Base-by-base conservation (phyloP, 2,329 filamentous ascomycete genomes). In the Byssoonygena ceratinophila region DNA sequence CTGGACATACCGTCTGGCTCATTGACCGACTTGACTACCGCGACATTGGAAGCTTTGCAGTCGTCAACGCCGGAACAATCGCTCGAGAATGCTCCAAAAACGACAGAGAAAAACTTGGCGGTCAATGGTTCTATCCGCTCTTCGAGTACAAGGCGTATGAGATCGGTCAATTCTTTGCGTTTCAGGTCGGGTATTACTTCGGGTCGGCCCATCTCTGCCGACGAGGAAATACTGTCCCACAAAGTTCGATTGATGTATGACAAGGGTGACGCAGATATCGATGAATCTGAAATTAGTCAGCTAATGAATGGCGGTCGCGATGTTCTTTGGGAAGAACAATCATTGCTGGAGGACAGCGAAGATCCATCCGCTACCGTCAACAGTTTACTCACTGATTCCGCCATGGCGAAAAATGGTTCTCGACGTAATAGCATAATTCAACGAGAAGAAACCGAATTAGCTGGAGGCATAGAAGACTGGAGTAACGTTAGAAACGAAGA, bases 391-490 rank as follows among this genome's bases (percentile, higher is more conserved):
- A 59, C 61, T 2, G 61, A 65, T n/a, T 56, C 59, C 9, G 59
- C 63, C 25, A 1, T 58, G 60, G 3, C 66, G 66, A 20, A 53
- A 27, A 47, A 16, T 57, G 27, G 61, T 53, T 44, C 67, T 62
- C 46, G 43, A 16, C 46, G 66, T 58, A 59, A 61, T 44, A 66
- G 62, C 18, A 58, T 64, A 29, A 72, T 75, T 53, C 66, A 69
- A 46, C 71, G 75, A 57, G 76, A 81, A 57, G 69, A 74, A 9
- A 69, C 72, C 46, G 81, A 83, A 64, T 65, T 77, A 29, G 80
- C 80, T 20, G 81, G 81, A 6, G 81, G 81, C 1, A 74, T 82
- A 46, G 81, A 84, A 57, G 80, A 83, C 58, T 84, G 80, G 80
- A 73, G 78, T 55, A 74, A 83, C 63, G 67, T 84, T 9, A 71